phyloP scores from a whole-genome alignment of 805 yeast species.

The Saturnispora halmiae region DNA sequence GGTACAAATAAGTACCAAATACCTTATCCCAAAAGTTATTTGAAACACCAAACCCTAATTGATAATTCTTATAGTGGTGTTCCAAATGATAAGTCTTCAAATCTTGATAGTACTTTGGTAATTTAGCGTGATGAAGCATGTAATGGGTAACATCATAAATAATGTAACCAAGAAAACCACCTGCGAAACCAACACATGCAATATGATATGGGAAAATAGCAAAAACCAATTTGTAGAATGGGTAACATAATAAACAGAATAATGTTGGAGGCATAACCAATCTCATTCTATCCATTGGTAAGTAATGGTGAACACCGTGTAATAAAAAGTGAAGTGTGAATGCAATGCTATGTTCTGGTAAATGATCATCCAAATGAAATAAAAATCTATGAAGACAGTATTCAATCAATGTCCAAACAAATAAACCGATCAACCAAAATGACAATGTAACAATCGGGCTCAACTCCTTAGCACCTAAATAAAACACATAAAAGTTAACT shows the following conservation, averaged over 20 bases:
- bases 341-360: conserved; percentile 72
- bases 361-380: conserved; percentile 81
- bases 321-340: conserved; percentile 79
- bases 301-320: conserved; percentile 94
- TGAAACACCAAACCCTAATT: conserved; percentile 95
- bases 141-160: conserved; percentile 92
- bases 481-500: conserved; percentile 54
- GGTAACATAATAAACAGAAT: conserved; percentile 61
- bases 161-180: conserved; percentile 91
- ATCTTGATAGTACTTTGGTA: conserved; percentile 69
- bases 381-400: conserved; percentile 81
- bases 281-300: conserved; percentile 93
- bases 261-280: conserved; percentile 95
- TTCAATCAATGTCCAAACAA: conserved; percentile 90
- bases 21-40: conserved; percentile 89
- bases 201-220: conserved; percentile 63
- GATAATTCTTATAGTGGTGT: conserved; percentile 96
- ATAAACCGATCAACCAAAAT: conserved; percentile 71
- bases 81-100: conserved; percentile 88
- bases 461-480: conserved; percentile 45
- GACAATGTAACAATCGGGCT: conserved; percentile 39
- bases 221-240: conserved; percentile 76
- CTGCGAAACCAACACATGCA: conserved; percentile 92
- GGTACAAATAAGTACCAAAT: conserved; percentile 69
- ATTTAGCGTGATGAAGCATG: conserved; percentile 76